phyloP scores from a whole-genome alignment of 495 filamentous ascomycete species.

The Penicillium tannophilum region DNA sequence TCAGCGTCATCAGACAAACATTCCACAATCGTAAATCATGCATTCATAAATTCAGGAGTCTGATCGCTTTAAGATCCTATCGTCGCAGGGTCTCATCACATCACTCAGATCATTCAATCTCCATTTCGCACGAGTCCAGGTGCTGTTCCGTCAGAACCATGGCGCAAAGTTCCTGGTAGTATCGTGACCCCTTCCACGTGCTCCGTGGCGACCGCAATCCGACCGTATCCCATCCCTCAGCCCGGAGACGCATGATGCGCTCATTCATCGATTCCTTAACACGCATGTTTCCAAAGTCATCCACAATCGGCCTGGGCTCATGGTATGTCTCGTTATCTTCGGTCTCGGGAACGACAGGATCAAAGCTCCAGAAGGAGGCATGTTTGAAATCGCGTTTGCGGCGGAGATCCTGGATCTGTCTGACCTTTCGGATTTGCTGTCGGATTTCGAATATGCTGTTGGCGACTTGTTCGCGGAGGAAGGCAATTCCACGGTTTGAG shows the following conservation, averaged over 20 bases:
- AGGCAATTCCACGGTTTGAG: slow-evolving; percentile 29
- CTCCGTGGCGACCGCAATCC: slow-evolving; percentile 32
- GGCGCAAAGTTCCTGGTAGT: slow-evolving; percentile 39
- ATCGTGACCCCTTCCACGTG: slow-evolving; percentile 41
- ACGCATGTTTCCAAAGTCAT: slow-evolving; percentile 23
- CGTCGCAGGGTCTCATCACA: neutral
- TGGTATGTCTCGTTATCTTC: neutral
- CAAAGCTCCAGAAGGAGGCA: slow-evolving; percentile 47
- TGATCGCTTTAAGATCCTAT: neutral
- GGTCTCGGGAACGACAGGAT: slow-evolving; percentile 20
- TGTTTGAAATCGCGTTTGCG: slow-evolving; percentile 26
- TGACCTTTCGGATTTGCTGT: slow-evolving; percentile 25
- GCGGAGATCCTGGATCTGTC: slow-evolving; percentile 30
- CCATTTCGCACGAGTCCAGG: neutral
- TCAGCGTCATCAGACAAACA: neutral
- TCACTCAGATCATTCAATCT: neutral
- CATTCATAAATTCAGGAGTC: neutral
- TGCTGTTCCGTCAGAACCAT: slow-evolving; percentile 32
- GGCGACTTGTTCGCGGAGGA: slow-evolving; percentile 31
- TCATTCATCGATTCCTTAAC: slow-evolving; percentile 36
- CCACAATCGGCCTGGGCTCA: slow-evolving; percentile 12
- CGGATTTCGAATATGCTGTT: slow-evolving; percentile 27
- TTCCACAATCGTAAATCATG: neutral
- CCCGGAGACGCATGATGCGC: slow-evolving; percentile 36
- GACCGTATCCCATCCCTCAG: slow-evolving; percentile 38